phyloP scores from a whole-genome alignment of 2,329 filamentous ascomycete genomes.

The Lasiodiplodia sp. region DNA sequence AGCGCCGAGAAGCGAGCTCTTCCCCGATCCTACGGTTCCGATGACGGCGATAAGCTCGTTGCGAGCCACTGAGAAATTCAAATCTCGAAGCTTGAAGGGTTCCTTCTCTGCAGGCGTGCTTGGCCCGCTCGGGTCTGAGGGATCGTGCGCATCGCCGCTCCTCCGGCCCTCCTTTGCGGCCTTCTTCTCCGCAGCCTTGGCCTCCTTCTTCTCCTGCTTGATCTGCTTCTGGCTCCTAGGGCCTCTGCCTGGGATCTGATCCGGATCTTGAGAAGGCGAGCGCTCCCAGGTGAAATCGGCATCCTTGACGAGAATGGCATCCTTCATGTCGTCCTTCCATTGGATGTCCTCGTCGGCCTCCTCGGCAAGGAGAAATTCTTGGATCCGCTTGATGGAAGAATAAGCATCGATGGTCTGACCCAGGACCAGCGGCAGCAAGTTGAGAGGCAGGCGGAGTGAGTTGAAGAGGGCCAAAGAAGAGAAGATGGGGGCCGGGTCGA shows the following conservation, averaged over 20 bases:
- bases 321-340: slow-evolving; percentile 59
- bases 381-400: slow-evolving; percentile 82
- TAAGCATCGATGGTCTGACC: slow-evolving; percentile 90
- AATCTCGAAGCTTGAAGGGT: slow-evolving; percentile 76
- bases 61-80: slow-evolving; percentile 72
- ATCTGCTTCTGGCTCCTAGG: slow-evolving; percentile 20
- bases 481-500: slow-evolving; percentile 82
- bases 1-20: slow-evolving; percentile 86
- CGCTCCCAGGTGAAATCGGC: slow-evolving; percentile 90
- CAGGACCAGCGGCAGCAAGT: slow-evolving; percentile 85
- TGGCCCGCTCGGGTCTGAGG: slow-evolving; percentile 34
- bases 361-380: slow-evolving; percentile 87
- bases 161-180: slow-evolving; percentile 55
- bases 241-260: slow-evolving; percentile 32
- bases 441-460: slow-evolving; percentile 85
- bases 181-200: slow-evolving; percentile 47
- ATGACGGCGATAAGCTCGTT: slow-evolving; percentile 87
- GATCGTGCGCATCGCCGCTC: slow-evolving; percentile 44
- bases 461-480: slow-evolving; percentile 96
- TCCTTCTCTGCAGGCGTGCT: slow-evolving; percentile 49
- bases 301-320: slow-evolving; percentile 71
- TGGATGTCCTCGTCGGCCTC: slow-evolving; percentile 77
- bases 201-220: slow-evolving; percentile 34
- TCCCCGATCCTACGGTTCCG: slow-evolving; percentile 86
- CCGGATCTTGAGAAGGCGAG: slow-evolving; percentile 60